Evolutionary conservation across 306 rosid genomes (phyloP).

Genomic region (Glycine tomentella): DNA sequence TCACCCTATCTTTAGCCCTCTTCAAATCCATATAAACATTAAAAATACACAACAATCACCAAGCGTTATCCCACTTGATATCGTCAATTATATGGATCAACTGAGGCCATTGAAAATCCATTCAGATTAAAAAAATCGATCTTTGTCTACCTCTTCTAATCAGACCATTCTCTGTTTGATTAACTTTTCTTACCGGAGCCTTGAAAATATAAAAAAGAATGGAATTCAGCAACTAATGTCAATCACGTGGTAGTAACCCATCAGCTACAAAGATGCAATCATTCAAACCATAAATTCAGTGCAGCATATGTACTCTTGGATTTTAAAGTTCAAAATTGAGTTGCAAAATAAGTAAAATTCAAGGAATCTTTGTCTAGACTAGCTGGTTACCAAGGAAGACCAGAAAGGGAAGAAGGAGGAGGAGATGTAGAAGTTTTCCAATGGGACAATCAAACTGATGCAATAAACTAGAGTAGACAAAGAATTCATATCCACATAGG

Average conservation of each 20-base stretch:
- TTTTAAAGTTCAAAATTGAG: neutral
- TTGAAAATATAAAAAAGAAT: neutral
- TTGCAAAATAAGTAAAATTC: neutral
- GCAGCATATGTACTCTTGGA: neutral
- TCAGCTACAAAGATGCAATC: neutral
- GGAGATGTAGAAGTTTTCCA: neutral
- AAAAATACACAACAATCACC: neutral
- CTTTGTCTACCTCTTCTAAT: neutral
- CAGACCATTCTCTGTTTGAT: slow-evolving; percentile 2
- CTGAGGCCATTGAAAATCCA: neutral
- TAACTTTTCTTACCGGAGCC: neutral
- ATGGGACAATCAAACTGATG: neutral
- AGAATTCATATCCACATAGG: neutral
- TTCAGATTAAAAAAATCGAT: neutral
- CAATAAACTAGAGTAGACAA: neutral
- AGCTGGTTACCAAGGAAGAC: neutral
- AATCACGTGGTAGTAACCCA: neutral
- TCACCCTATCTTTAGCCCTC: neutral
- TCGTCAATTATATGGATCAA: neutral
- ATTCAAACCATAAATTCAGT: neutral
- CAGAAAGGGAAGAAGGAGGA: neutral
- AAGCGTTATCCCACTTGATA: neutral
- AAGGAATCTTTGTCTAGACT: neutral
- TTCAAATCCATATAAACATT: slow-evolving; percentile 1
- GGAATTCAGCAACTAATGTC: neutral